These are phyloP conservation scores for Marasmius fiardii DNA, from an alignment of 1,284 basidiomycete species.

Conservation along the genomic window DNA sequence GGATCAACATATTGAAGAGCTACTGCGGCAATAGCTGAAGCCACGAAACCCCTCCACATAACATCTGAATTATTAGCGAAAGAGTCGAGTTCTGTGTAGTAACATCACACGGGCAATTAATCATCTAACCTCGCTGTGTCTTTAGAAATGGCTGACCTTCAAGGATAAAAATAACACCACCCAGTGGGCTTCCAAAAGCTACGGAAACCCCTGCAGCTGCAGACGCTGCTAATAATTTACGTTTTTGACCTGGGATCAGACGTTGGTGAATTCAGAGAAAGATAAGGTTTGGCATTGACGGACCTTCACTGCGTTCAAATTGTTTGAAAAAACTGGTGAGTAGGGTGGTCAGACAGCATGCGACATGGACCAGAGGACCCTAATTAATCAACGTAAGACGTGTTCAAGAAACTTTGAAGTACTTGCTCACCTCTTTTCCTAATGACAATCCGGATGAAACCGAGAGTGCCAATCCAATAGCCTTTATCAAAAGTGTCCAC, in stretches of 20 bases:
- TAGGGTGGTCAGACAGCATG: constrained; percentile 65
- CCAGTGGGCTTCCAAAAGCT: constrained; percentile 72
- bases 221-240: constrained; percentile 63
- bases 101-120: neutral
- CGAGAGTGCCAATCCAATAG: constrained; percentile 70
- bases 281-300: neutral
- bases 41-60: constrained; percentile 76
- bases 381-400: constrained; percentile 20
- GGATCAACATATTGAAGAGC: constrained; percentile 71
- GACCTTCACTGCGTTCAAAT: constrained; percentile 62
- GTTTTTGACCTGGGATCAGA: constrained; percentile 52
- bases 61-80: constrained; percentile 69
- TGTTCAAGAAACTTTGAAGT: constrained; percentile 9
- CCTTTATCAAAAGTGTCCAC: constrained; percentile 76
- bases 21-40: constrained; percentile 68
- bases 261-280: neutral
- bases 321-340: constrained; percentile 54
- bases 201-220: constrained; percentile 74
- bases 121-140: neutral
- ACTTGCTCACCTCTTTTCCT: constrained; percentile 71
- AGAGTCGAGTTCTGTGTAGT: constrained; percentile 56
- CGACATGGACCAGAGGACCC: constrained; percentile 70
- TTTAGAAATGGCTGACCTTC: constrained; percentile 38
- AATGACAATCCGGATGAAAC: constrained; percentile 78
- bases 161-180: constrained; percentile 71